Conservation (phyloP, 2,329 filamentous ascomycete species). For the Dactylonectria macrodidyma region DNA sequence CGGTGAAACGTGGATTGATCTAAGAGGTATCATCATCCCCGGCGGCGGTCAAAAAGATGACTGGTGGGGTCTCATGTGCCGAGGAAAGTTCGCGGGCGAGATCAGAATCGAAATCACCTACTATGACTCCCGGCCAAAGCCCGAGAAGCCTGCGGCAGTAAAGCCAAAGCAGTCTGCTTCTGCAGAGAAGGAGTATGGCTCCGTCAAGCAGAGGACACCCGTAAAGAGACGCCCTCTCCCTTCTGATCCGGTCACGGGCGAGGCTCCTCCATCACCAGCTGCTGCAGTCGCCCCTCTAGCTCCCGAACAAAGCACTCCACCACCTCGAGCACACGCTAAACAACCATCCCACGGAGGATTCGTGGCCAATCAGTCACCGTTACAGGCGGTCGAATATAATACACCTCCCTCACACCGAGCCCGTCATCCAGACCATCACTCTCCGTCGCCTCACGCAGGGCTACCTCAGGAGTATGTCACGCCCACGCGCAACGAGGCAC, state of each 20-base stretch:
- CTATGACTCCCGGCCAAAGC: slow-evolving; percentile 90
- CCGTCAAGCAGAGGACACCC: slow-evolving; percentile 67
- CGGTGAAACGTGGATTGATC: slow-evolving; percentile 91
- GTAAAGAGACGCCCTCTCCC: slow-evolving; percentile 90
- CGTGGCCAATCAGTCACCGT: slow-evolving; percentile 66
- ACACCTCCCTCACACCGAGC: slow-evolving; percentile 56
- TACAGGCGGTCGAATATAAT: slow-evolving; percentile 67
- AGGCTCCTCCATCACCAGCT: slow-evolving; percentile 47
- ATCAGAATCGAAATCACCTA: slow-evolving; percentile 96
- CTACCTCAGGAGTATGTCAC: slow-evolving; percentile 40
- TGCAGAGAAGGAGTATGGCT: slow-evolving; percentile 55
- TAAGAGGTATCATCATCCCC: slow-evolving; percentile 83
- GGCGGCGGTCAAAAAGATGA: slow-evolving; percentile 95
- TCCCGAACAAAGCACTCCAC: slow-evolving; percentile 63
- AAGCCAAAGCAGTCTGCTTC: slow-evolving; percentile 64
- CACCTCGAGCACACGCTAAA: slow-evolving; percentile 61
- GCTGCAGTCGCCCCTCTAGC: slow-evolving; percentile 50
- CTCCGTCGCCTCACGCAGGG: slow-evolving; percentile 50
- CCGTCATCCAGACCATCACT: slow-evolving; percentile 56
- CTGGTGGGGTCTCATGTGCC: slow-evolving; percentile 91
- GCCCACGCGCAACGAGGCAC: slow-evolving; percentile 40
- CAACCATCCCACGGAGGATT: slow-evolving; percentile 55
- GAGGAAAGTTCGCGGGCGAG: slow-evolving; percentile 96
- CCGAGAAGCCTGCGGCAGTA: slow-evolving; percentile 73
- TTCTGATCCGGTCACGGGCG: slow-evolving; percentile 78